phyloP scores from a whole-genome alignment of 1,139 yeast species.

The Zygoascus meyerae region DNA sequence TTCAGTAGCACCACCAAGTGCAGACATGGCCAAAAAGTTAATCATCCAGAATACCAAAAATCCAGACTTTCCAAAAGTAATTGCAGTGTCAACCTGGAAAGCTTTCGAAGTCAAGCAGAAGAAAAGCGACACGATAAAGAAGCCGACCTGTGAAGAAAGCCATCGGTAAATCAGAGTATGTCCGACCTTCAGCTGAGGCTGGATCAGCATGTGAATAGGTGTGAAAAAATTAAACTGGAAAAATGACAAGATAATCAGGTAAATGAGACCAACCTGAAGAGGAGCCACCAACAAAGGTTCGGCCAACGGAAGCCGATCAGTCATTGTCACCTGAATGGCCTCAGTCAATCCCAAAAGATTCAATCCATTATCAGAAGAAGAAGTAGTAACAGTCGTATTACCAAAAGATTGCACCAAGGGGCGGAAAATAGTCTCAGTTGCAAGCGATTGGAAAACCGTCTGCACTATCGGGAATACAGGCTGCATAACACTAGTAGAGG shows the following conservation, averaged over 20 bases:
- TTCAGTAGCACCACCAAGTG: constrained; percentile 62
- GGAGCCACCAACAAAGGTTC: constrained; percentile 16
- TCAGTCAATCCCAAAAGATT: constrained; percentile 15
- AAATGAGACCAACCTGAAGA: constrained; percentile 56
- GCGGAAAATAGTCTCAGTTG: constrained; percentile 12
- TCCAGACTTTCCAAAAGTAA: constrained; percentile 54
- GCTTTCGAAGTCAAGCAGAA: constrained; percentile 57
- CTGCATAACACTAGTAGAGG: constrained; percentile 39
- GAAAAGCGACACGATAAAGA: constrained; percentile 48
- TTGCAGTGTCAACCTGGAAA: constrained; percentile 49
- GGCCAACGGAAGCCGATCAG: constrained; percentile 12
- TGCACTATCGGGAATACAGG: constrained; percentile 38
- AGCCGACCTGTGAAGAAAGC: constrained; percentile 35
- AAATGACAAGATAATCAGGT: constrained; percentile 61
- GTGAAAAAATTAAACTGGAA: constrained; percentile 55
- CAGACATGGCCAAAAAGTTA: constrained; percentile 52
- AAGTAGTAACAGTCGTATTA: constrained; percentile 9
- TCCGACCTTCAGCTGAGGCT: constrained; percentile 40
- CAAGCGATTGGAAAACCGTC: constrained; percentile 13
- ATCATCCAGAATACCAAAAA: constrained; percentile 62
- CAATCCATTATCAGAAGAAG: neutral
- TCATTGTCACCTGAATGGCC: constrained; percentile 13
- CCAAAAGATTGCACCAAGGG: constrained; percentile 16
- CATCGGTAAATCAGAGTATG: constrained; percentile 49
- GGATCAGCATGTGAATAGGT: constrained; percentile 47